A percentile compares a stretch with the other conserved stretches of the same genome.
phyloP scores from a whole-genome alignment of 176 grass and related monocot genomes.

The Musa itinerans region DNA sequence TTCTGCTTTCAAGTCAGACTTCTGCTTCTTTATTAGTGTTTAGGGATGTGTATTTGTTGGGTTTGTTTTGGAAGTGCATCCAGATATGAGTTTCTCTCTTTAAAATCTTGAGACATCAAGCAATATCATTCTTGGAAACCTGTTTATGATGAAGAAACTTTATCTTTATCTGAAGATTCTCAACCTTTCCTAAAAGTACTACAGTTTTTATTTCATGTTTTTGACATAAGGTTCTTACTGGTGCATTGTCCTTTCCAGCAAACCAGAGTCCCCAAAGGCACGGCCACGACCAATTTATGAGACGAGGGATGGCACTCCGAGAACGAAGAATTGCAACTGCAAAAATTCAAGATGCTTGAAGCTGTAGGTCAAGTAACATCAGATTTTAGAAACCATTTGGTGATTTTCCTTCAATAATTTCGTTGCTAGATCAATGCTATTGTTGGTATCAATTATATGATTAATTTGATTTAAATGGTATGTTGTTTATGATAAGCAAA shows the following conservation, averaged over 20 bases:
- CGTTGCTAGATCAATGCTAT: background rate
- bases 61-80: background rate
- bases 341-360: conserved; percentile 44
- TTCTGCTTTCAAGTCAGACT: background rate
- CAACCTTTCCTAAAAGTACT: background rate
- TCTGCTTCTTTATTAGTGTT: background rate
- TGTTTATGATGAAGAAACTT: no score
- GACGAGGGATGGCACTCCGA: conserved; percentile 19
- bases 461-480: background rate
- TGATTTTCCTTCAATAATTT: background rate
- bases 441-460: background rate
- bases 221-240: background rate
- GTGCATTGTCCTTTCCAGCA: conserved; percentile 11
- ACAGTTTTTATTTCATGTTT: background rate
- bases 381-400: conserved; percentile 2
- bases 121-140: no score
- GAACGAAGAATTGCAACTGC: conserved; percentile 34
- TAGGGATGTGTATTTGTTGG: background rate
- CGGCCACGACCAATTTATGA: background rate
- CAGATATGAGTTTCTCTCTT: background rate
- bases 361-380: conserved; percentile 18
- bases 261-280: background rate
- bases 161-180: no score
- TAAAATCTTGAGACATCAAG: background rate
- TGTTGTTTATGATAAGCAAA: background rate